Conservation (phyloP, 345 rosid genomes). For the Melaleuca quinquenervia region DNA sequence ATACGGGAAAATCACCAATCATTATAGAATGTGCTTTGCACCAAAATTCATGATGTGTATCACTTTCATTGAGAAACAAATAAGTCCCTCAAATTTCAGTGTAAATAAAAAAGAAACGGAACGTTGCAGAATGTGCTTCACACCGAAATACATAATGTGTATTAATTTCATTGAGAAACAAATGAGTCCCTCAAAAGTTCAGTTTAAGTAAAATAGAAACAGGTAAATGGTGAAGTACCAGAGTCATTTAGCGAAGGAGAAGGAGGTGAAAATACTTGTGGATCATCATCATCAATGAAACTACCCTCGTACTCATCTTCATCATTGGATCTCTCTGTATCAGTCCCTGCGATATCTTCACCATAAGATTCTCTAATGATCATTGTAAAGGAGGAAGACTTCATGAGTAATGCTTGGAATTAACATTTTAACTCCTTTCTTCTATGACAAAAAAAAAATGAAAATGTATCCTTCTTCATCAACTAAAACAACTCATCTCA, state of each 20-base stretch:
- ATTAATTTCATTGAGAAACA: background rate
- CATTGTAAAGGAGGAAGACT: conserved; percentile 8
- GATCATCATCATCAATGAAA: conserved; percentile 58
- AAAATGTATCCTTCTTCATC: background rate
- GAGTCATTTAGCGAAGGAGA: conserved; percentile 9
- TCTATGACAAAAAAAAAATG: background rate
- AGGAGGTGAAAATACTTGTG: conserved; percentile 3
- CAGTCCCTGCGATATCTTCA: conserved; percentile 53
- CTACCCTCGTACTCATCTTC: conserved; percentile 61
- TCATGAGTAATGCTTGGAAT: background rate
- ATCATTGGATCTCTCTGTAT: conserved; percentile 35
- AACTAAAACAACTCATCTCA: background rate
- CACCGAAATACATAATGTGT: background rate
- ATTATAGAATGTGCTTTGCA: background rate
- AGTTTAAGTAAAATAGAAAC: background rate
- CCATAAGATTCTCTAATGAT: conserved; percentile 46
- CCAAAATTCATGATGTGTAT: background rate
- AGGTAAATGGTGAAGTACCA: conserved; percentile 15
- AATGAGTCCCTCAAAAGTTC: background rate
- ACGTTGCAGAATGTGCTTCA: background rate
- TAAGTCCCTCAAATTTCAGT: background rate
- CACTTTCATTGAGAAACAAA: background rate
- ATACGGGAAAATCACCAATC: background rate
- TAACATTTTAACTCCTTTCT: background rate
- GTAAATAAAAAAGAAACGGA: background rate